Base-by-base conservation (phyloP, 2,329 filamentous ascomycete genomes). In the Aspergillus novofumigatus region DNA sequence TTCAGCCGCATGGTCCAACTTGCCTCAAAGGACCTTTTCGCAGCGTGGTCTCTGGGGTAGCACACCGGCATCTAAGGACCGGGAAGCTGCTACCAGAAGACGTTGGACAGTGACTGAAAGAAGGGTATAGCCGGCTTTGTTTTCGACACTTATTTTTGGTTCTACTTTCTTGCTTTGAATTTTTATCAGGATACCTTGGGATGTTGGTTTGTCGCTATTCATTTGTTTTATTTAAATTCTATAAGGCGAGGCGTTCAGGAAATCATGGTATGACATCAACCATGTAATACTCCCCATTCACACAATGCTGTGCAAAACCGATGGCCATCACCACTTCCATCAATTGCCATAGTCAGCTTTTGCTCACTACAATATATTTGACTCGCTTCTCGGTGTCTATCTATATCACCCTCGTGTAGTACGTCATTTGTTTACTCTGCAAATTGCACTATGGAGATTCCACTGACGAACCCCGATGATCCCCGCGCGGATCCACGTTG, bases 21-120 rank as follows among this genome's bases (percentile, higher is more conserved):
- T 68, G 10, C 70, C 67, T 3, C 66, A 70, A 28, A 62, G 66
- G 17, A 69, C 69, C 4, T 53, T 63, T 5, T 72, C 68, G 6
- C 74, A 75, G 52, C 68, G 68, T 14, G 73, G 71, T 14, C 67
- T 77, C 14, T 77, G 75, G 74, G 70, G 73, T 0, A 71, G 71
- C 62, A 62, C 66, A 7, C 63, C 65, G 8, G 53, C 67, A 17
- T 62, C 67, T 45, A 67, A 67, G 42, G 68, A 70, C 29, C 67
- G 66, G 29, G 69, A 73, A 25, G 51, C 57, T 4, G 59, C 60
- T 35, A 58, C 66, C 20, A 70, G 69, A 53, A 69, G 74, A 49
- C 69, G 74, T 53, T 76, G 73, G 74, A 75, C 74, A 2, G 66
- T 76, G 51, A 65, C 71, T 8, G 73, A 76, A 57, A 67, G 66